Evolutionary conservation across 495 filamentous ascomycete genomes (phyloP), one percentile per base, ranked within the genome.

Genomic region (Penicillium diatomitis): DNA sequence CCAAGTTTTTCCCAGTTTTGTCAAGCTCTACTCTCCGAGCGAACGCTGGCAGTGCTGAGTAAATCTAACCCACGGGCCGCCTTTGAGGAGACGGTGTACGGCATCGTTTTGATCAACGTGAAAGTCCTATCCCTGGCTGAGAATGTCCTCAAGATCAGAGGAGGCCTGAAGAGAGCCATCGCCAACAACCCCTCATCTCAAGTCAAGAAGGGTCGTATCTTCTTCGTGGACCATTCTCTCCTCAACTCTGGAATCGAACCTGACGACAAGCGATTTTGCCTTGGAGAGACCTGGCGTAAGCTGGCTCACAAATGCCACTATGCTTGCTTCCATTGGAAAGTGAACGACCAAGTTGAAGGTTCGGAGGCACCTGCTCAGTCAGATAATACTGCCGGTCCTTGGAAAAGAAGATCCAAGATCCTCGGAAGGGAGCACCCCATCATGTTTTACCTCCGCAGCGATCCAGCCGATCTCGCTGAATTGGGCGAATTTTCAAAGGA

Each of bases 281-380:
- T 71, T 4, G 55, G 46, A 1, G 38, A 54, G 5, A 67, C 64
- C 4, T 72, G 71, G 71, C 38, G 52, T 6, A 44, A 53, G 11
- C 52, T 69, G 32, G 56, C 61, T 8, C 39, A 11, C n/a, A 49
- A 54, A 10, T 63, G 63, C 38, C 72, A 63, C 48, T 70, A 65
- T 46, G 68, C 65, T 6, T 67, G 58, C 50, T 41, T 72, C 20
- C 53, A 36, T 1, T 72, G 70, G 69, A 30, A 49, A 20, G 20
- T 20, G 20, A 20, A 20, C 20, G 20, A 20, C 2, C 20, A 20
- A 20, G 20, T 20, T 20, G 20, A 20, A 20, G 20, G 20, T 20
- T 20, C 2, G 20, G 20, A 20, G 20, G 20, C 20, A 20, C 20
- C 20, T 20, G 20, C 20, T 20, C 20, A 20, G 20, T 20, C 20